phyloP scores from a whole-genome alignment of 1,284 basidiomycete species.

The Bjerkandera adusta region DNA sequence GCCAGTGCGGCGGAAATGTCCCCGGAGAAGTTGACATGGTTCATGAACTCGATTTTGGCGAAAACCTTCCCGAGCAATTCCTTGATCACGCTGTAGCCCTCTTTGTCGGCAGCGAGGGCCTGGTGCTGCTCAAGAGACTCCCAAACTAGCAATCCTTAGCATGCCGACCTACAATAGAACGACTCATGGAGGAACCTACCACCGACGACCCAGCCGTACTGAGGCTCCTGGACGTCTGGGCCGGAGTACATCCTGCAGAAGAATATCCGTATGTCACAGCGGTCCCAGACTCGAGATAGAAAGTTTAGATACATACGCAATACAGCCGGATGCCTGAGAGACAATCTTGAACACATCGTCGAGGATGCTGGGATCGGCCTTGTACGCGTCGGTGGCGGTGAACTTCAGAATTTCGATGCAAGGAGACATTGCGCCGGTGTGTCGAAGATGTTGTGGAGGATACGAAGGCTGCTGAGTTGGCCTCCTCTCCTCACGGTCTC shows the following conservation, averaged over 20 bases:
- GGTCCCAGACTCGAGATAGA: neutral
- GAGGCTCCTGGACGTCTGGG: conserved; percentile 2
- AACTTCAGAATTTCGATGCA: neutral
- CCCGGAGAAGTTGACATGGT: conserved; percentile 5
- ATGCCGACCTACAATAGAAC: neutral
- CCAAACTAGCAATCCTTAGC: conserved; percentile 6
- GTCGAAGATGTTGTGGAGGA: too few species aligned
- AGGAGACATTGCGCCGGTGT: too few species aligned
- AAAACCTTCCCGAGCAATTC: neutral
- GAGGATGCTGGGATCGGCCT: neutral
- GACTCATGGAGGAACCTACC: neutral
- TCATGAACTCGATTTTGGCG: neutral
- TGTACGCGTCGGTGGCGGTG: conserved; percentile 5
- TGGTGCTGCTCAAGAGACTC: conserved; percentile 7
- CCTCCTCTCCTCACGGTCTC: too few species aligned
- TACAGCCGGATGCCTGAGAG: neutral
- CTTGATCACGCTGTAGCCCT: conserved; percentile 1
- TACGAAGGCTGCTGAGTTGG: too few species aligned
- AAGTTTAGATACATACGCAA: conserved; percentile 5
- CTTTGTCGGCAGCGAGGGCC: conserved; percentile 7
- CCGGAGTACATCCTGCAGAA: conserved; percentile 2
- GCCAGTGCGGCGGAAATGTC: conserved; percentile 4
- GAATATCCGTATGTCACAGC: neutral
- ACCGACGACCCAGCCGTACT: conserved; percentile 3
- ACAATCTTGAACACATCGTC: conserved; percentile 4